These are phyloP conservation scores for Lepidium campestre DNA, from an alignment of 441 rosid genomes.

Conservation along the genomic window DNA sequence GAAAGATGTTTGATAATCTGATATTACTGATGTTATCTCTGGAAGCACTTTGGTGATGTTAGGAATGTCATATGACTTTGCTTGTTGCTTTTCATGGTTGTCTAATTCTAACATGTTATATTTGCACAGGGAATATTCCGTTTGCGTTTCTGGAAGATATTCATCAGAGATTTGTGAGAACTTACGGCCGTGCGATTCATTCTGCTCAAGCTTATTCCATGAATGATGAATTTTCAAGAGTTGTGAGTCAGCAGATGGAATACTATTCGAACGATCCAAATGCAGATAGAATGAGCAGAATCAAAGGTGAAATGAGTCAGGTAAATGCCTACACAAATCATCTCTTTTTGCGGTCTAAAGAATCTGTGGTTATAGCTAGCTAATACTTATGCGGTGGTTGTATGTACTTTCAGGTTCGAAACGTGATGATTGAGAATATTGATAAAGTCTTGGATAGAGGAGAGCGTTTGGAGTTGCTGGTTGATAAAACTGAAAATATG, in stretches of 20 bases:
- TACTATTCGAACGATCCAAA: conserved; percentile 74
- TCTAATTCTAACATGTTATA: background rate
- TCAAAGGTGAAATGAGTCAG: conserved; percentile 93
- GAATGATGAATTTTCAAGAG: conserved; percentile 94
- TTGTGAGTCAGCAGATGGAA: conserved; percentile 84
- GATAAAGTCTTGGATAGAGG: conserved; percentile 93
- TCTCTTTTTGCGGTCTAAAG: background rate
- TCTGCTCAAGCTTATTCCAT: conserved; percentile 83
- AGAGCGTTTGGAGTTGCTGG: conserved; percentile 88
- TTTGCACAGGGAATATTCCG: conserved; percentile 65
- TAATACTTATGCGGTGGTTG: background rate
- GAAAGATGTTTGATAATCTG: background rate
- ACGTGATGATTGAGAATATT: conserved; percentile 92
- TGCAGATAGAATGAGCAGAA: conserved; percentile 79
- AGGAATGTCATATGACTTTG: background rate
- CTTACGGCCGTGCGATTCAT: conserved; percentile 71
- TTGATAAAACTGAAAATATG: conserved; percentile 89
- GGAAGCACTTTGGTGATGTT: background rate
- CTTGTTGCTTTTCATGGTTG: background rate
- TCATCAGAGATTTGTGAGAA: conserved; percentile 84
- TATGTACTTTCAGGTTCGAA: conserved; percentile 47
- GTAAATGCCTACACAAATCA: conserved; percentile 34
- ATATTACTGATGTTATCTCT: background rate
- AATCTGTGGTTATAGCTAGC: background rate
- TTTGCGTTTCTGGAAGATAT: conserved; percentile 91